Base-by-base conservation (phyloP, 208 protist genomes). In the Acanthamoeba quina region DNA sequence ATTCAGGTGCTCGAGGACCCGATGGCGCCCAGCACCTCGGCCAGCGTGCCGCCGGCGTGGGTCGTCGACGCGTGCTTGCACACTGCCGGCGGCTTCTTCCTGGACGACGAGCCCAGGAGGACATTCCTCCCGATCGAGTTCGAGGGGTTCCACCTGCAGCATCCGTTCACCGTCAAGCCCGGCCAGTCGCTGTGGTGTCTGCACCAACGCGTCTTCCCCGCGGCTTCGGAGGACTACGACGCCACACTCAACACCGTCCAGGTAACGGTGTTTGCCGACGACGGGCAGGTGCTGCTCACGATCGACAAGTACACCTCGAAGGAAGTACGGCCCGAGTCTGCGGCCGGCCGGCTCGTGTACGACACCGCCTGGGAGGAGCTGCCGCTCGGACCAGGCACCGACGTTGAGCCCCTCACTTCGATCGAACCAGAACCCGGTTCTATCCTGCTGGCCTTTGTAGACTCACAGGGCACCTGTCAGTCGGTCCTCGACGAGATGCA, bases 31-130 rank as follows among this genome's bases (percentile, higher is more conserved):
- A 34, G 9, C 15, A 29, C 13, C 34, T 21, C 5, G 5, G 17
- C 26, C 17, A 13, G 9, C 31, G 62, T 7, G 19, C 44, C 29
- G 19, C 85, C 54, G 4, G 54, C 47, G n/a, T 90, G 85, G 85
- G 54, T 90, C 34, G 13, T 90, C 54, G 85, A 90, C 26, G 47
- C 85, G 41, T 90, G 85, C 37, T 29, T 90, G 85, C 85, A 90
- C 56, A 90, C 85, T 24, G 85, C 85, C 7, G 85, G 29, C 29
- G 85, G 78, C 78, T 88, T 88, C 54, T 56, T 56, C 29, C 29
- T 76, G 29, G 34, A 7, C 34, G n/a, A 17, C 60, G 41, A 70
- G 29, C 85, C 13, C 10, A 13, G 44, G 21, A 90, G 56, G 31
- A 70, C 58, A 5, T 90, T 74, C 62, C 62, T 90, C 5, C 85